phyloP scores from a whole-genome alignment of 148 eudicot species.

The Cornus controversa region DNA sequence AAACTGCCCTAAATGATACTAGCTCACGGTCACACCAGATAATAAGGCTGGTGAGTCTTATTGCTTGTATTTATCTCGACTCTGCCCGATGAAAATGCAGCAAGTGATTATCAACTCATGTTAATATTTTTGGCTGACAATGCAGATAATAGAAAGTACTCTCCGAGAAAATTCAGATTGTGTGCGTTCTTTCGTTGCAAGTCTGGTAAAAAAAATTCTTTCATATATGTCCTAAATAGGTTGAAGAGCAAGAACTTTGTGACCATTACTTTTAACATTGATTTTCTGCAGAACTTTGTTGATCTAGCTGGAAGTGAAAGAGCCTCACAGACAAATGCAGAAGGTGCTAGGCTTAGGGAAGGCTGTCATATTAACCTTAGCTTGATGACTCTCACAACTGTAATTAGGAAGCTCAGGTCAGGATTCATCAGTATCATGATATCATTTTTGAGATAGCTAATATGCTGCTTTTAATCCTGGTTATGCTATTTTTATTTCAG shows the following conservation, averaged over 20 bases:
- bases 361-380: slow-evolving; percentile 97
- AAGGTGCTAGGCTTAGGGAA: slow-evolving; percentile 92
- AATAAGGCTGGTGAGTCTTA: slow-evolving; percentile 71
- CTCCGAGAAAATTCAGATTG: slow-evolving; percentile 80
- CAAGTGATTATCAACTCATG: neutral
- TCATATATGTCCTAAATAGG: neutral
- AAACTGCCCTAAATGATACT: slow-evolving; percentile 83
- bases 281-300: slow-evolving; percentile 71
- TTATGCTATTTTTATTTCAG: neutral
- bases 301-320: slow-evolving; percentile 99
- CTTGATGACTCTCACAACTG: slow-evolving; percentile 93
- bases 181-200: slow-evolving; percentile 83
- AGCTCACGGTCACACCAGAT: slow-evolving; percentile 98
- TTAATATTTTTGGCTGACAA: slow-evolving; percentile 1
- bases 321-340: slow-evolving; percentile 90
- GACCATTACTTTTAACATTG: neutral
- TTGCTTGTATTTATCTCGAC: neutral
- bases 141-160: slow-evolving; percentile 94
- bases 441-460: too few relatives aligned
- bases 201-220: slow-evolving; percentile 54
- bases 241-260: neutral
- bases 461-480: neutral
- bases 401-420: slow-evolving; percentile 94
- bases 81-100: neutral
- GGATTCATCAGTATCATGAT: slow-evolving; percentile 3